phyloP scores from a whole-genome alignment of 202 grass and related monocot genomes.

The Cymbopogon flexuosus region DNA sequence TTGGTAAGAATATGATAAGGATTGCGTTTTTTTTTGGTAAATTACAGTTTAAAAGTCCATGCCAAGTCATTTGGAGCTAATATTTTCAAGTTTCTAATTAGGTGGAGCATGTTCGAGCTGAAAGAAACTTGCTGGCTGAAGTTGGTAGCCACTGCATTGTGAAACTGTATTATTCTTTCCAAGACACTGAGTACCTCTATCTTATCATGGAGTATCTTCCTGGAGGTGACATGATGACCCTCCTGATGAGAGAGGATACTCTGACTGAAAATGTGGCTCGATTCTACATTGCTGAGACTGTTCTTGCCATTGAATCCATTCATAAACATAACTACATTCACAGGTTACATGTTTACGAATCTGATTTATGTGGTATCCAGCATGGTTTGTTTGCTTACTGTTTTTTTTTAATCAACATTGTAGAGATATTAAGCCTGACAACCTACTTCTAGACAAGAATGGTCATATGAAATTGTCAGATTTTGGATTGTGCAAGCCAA shows the following conservation, averaged over 20 bases:
- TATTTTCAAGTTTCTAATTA: conserved; percentile 23
- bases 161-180: conserved; percentile 99
- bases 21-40: not conserved
- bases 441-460: conserved; percentile 74
- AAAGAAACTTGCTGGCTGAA: conserved; percentile 94
- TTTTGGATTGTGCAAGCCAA: conserved; percentile 86
- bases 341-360: conserved; percentile 54
- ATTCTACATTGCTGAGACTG: conserved; percentile 92
- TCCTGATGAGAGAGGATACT: conserved; percentile 92
- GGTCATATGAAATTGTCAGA: conserved; percentile 90
- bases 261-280: conserved; percentile 76
- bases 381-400: conserved; percentile 20
- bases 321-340: conserved; percentile 99
- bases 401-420: conserved; percentile 25
- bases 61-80: conserved; percentile 6
- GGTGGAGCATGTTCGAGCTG: conserved; percentile 98
- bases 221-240: conserved; percentile 96
- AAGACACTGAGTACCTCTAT: conserved; percentile 85
- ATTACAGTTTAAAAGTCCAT: not conserved
- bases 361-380: not conserved
- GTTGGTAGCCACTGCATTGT: conserved; percentile 94
- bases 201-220: conserved; percentile 99
- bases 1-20: not conserved
- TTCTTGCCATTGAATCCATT: conserved; percentile 94
- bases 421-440: conserved; percentile 88